A percentile compares a stretch with the other conserved stretches of the same genome.
Evolutionary conservation across 1,284 basidiomycete species (phyloP).

Genomic region (Trichosporon sp.): DNA sequence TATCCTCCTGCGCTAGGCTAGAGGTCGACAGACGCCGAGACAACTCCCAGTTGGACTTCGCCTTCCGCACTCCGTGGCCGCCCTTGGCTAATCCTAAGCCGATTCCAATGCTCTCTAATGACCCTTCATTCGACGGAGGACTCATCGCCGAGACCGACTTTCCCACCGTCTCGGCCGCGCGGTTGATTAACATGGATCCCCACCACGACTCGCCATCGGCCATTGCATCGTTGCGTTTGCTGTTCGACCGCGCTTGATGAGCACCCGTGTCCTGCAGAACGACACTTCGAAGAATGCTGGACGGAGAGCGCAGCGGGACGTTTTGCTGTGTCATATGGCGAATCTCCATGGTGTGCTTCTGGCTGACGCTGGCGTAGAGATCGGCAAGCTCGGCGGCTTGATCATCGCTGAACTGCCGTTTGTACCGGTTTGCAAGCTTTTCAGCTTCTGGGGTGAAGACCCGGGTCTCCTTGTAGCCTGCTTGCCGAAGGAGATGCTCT

Average conservation of each 20-base stretch:
- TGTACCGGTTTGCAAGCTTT: slow-evolving; percentile 18
- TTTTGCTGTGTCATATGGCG: slow-evolving; percentile 13
- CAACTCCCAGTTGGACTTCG: slow-evolving; percentile 34
- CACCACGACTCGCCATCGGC: slow-evolving; percentile 25
- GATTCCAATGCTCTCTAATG: slow-evolving; percentile 15
- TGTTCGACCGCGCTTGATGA: not conserved
- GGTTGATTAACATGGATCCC: slow-evolving; percentile 1
- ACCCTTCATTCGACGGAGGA: slow-evolving; percentile 12
- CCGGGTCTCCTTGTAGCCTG: slow-evolving; percentile 82
- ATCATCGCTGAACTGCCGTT: slow-evolving; percentile 27
- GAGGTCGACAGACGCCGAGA: slow-evolving; percentile 28
- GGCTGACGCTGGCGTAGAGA: slow-evolving; percentile 35
- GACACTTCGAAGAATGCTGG: slow-evolving; percentile 19
- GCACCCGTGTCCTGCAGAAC: slow-evolving; percentile 15
- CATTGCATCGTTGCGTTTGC: not conserved
- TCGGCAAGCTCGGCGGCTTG: slow-evolving; percentile 29
- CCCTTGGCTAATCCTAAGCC: slow-evolving; percentile 31
- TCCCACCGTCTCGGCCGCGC: slow-evolving; percentile 13
- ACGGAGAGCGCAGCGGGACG: slow-evolving; percentile 15
- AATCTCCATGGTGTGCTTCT: slow-evolving; percentile 14
- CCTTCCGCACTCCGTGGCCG: slow-evolving; percentile 33
- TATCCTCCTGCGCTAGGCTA: slow-evolving; percentile 33
- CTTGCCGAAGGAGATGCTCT: slow-evolving; percentile 73
- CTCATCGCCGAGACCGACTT: slow-evolving; percentile 13
- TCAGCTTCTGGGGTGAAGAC: slow-evolving; percentile 77